Evolutionary conservation across 345 rosid species (phyloP).

Genomic region (Hibiscus syriacus): DNA sequence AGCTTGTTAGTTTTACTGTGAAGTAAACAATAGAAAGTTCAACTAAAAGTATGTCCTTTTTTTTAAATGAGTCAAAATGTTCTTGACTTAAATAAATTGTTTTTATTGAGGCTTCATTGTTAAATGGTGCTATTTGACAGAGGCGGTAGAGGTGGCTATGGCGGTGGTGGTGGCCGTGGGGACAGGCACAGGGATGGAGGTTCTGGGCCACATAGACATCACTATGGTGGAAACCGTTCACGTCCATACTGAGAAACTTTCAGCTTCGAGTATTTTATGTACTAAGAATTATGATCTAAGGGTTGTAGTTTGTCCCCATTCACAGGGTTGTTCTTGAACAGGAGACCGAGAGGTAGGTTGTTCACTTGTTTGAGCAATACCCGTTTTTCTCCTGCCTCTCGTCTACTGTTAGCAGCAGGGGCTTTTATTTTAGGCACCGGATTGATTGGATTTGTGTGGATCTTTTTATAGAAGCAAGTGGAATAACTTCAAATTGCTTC

Average conservation of each 20-base stretch:
- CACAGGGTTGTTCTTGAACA: conserved; percentile 50
- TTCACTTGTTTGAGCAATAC: conserved; percentile 45
- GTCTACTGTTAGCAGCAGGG: conserved; percentile 23
- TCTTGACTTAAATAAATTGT: neutral
- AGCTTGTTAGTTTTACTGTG: neutral
- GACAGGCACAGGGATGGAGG: conserved; percentile 82
- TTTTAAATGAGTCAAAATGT: neutral
- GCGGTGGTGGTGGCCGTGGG: conserved; percentile 85
- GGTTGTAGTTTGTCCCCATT: conserved; percentile 40
- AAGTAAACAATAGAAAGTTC: neutral
- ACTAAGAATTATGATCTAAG: conserved; percentile 47
- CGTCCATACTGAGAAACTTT: conserved; percentile 71
- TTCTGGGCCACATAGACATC: conserved; percentile 80
- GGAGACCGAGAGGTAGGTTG: conserved; percentile 75
- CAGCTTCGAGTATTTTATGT: conserved; percentile 40
- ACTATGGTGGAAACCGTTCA: conserved; percentile 82
- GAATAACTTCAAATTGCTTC: conserved; percentile 58
- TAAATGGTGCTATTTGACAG: conserved; percentile 31
- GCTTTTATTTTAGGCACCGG: conserved; percentile 32
- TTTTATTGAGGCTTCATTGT: conserved; percentile 2
- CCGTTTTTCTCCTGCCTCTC: conserved; percentile 32
- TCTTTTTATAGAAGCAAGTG: conserved; percentile 68
- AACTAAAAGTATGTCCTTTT: neutral
- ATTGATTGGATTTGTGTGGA: conserved; percentile 51
- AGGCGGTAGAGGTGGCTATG: conserved; percentile 77